Conservation (phyloP, 2,329 filamentous ascomycete species). For the Lachnellula hyalina region DNA sequence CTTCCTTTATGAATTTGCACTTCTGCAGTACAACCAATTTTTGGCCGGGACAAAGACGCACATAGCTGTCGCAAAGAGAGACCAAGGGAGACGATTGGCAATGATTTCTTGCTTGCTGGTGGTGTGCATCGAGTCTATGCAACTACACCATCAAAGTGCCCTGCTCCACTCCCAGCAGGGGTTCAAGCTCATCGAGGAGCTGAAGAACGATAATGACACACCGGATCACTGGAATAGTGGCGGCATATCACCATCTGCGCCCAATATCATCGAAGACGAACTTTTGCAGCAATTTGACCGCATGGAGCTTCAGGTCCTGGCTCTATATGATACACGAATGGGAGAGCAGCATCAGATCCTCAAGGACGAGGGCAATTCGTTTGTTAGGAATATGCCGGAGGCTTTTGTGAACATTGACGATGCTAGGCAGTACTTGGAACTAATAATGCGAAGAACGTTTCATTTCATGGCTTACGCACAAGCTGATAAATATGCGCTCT, state of each 20-base stretch:
- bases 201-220: background rate
- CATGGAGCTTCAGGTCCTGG: conserved; percentile 18
- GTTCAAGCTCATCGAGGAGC: conserved; percentile 14
- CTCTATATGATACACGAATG: conserved; percentile 9
- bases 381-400: conserved; percentile 16
- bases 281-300: conserved; percentile 21
- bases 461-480: conserved; percentile 17
- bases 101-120: conserved; percentile 23
- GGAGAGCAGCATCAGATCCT: conserved; percentile 10
- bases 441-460: conserved; percentile 18
- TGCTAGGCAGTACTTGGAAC: conserved; percentile 16
- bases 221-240: background rate
- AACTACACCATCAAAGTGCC: conserved; percentile 13
- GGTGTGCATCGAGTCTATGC: conserved; percentile 24
- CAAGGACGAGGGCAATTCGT: conserved; percentile 12
- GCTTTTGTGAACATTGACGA: conserved; percentile 14
- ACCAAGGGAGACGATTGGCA: conserved; percentile 11
- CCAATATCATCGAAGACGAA: conserved; percentile 19
- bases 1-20: conserved; percentile 5
- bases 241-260: conserved; percentile 6
- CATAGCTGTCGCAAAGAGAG: conserved; percentile 4
- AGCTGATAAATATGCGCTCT: background rate
- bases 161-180: conserved; percentile 13
- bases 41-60: conserved; percentile 13
- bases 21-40: conserved; percentile 18